A percentile compares a stretch with the other conserved stretches of the same genome.
These are phyloP conservation scores for Phytophthora ohioensis DNA, from an alignment of 352 stramenopile species.

Conservation along the genomic window DNA sequence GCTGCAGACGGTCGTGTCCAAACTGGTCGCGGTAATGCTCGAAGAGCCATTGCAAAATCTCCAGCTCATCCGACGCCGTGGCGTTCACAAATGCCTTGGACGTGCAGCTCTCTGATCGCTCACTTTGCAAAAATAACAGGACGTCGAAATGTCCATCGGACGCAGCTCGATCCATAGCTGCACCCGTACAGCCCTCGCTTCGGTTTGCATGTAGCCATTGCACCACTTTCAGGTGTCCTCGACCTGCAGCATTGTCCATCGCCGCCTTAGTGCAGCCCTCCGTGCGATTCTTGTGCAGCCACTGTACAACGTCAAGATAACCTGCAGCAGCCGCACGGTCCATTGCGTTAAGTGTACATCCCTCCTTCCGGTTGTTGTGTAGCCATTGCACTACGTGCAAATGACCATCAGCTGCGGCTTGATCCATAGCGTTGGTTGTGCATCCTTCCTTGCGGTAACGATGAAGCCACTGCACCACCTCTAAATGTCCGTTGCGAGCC, in stretches of 20 bases:
- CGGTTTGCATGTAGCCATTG: constrained; percentile 43
- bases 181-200: constrained; percentile 39
- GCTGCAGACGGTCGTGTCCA: constrained; percentile 42
- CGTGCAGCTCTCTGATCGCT: constrained; percentile 36
- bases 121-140: constrained; percentile 42
- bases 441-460: constrained; percentile 33
- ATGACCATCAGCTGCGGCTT: constrained; percentile 42
- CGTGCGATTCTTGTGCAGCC: constrained; percentile 30
- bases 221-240: constrained; percentile 36
- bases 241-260: constrained; percentile 42
- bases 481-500: constrained; percentile 40
- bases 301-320: constrained; percentile 41
- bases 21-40: constrained; percentile 37
- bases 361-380: constrained; percentile 37
- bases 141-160: constrained; percentile 51
- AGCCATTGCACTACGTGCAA: constrained; percentile 45
- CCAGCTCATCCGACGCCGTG: constrained; percentile 41
- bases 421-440: constrained; percentile 42
- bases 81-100: constrained; percentile 49
- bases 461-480: constrained; percentile 42
- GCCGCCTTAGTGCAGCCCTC: constrained; percentile 41
- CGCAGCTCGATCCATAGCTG: constrained; percentile 46
- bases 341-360: constrained; percentile 45
- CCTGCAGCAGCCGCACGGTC: constrained; percentile 33
- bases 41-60: constrained; percentile 54